Conservation (phyloP, 768 basidiomycete species). For the Polyporus arcularius region DNA sequence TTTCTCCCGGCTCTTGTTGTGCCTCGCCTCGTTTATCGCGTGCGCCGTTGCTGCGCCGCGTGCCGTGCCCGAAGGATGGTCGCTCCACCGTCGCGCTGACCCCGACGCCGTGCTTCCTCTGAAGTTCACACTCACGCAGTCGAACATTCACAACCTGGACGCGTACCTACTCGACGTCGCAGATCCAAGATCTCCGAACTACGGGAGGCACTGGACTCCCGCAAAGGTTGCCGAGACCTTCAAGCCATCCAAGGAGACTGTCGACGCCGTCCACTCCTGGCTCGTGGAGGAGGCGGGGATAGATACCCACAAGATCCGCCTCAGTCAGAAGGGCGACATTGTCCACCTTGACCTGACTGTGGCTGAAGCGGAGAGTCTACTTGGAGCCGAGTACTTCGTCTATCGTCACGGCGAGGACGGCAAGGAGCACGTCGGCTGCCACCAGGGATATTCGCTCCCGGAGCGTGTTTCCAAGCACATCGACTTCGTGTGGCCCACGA, state of each 20-base stretch:
- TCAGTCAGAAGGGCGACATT: slow-evolving; percentile 45
- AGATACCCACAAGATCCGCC: slow-evolving; percentile 35
- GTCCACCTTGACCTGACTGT: slow-evolving; percentile 42
- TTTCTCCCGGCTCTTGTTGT: neutral
- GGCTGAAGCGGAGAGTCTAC: slow-evolving; percentile 43
- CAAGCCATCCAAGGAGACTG: slow-evolving; percentile 41
- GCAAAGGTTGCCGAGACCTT: slow-evolving; percentile 46
- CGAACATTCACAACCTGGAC: slow-evolving; percentile 45
- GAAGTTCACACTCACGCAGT: slow-evolving; percentile 49
- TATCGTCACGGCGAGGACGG: slow-evolving; percentile 55
- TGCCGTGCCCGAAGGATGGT: slow-evolving; percentile 36
- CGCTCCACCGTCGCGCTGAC: slow-evolving; percentile 35
- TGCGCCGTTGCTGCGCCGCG: neutral
- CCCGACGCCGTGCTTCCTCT: slow-evolving; percentile 41
- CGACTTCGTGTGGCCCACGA: slow-evolving; percentile 71
- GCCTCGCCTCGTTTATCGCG: neutral
- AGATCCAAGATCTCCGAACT: slow-evolving; percentile 49
- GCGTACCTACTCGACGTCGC: slow-evolving; percentile 47
- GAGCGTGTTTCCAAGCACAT: slow-evolving; percentile 55
- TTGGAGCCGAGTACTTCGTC: slow-evolving; percentile 52
- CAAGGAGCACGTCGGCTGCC: slow-evolving; percentile 54
- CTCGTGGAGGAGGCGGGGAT: slow-evolving; percentile 41
- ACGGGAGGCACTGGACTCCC: slow-evolving; percentile 51
- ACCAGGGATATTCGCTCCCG: slow-evolving; percentile 65
- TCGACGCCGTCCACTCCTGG: slow-evolving; percentile 45